Conservation (phyloP, 129 eudicot genomes). For the Chrysanthemum lavandulifolium region DNA sequence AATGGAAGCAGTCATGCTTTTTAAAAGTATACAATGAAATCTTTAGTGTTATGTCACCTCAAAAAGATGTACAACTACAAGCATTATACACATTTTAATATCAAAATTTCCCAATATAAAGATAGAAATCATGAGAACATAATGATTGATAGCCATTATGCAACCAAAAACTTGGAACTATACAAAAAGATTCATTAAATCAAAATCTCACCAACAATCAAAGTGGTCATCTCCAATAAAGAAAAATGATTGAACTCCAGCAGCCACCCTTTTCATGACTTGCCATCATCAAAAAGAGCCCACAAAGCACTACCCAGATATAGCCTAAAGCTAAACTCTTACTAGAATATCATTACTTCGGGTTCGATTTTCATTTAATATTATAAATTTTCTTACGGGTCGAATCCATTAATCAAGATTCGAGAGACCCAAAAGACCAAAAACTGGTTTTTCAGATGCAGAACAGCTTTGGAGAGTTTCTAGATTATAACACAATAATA, state of each 20-base stretch:
- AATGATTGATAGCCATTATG: conserved; percentile 20
- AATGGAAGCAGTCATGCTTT: too few species aligned
- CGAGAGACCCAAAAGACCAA: too few species aligned
- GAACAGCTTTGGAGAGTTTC: background rate
- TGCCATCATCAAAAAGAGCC: conserved; percentile 1
- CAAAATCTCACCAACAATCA: conserved; percentile 24
- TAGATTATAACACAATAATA: conserved; percentile 8
- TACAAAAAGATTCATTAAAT: conserved; percentile 25
- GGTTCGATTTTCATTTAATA: background rate
- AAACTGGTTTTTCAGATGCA: too few species aligned
- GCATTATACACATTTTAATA: background rate
- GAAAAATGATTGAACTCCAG: background rate
- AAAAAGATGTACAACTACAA: background rate
- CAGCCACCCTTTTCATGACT: background rate
- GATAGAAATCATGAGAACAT: conserved; percentile 18
- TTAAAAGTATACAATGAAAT: background rate
- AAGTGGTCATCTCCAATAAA: conserved; percentile 23
- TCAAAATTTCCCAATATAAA: background rate
- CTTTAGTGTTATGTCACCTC: conserved; percentile 1
- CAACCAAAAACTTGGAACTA: conserved; percentile 15
- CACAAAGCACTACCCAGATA: conserved; percentile 16
- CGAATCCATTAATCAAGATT: too few species aligned
- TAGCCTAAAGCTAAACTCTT: background rate
- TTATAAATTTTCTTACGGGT: too few species aligned
- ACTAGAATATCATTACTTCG: background rate